phyloP scores from a whole-genome alignment of 2,329 filamentous ascomycete genomes.

The Arthrobotrys entomopaga region DNA sequence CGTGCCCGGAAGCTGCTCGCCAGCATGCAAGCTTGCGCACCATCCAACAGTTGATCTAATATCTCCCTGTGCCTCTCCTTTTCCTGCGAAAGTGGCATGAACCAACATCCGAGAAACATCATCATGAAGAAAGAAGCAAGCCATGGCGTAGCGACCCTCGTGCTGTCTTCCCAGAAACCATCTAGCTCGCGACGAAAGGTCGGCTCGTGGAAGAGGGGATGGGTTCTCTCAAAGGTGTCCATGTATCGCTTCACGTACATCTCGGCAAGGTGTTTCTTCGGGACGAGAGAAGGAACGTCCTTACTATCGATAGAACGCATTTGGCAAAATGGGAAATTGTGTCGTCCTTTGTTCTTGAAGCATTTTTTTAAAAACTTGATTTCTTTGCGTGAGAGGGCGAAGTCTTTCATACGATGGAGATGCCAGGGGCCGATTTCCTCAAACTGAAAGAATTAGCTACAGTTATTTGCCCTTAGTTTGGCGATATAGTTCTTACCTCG shows the following conservation, averaged over 20 bases:
- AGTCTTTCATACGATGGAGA: slow-evolving; percentile 39
- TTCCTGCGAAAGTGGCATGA: slow-evolving; percentile 32
- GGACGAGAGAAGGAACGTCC: slow-evolving; percentile 26
- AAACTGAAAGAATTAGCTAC: slow-evolving; percentile 20
- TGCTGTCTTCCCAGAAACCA: slow-evolving; percentile 36
- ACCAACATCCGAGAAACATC: slow-evolving; percentile 54
- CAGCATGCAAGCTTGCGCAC: slow-evolving; percentile 34
- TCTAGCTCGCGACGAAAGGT: slow-evolving; percentile 42
- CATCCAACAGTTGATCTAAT: slow-evolving; percentile 38
- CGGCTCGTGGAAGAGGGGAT: slow-evolving; percentile 47
- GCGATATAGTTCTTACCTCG: slow-evolving; percentile 18
- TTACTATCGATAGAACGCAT: slow-evolving; percentile 10
- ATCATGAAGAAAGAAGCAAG: slow-evolving; percentile 48
- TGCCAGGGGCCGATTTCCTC: slow-evolving; percentile 50
- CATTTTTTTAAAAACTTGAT: slow-evolving; percentile 45
- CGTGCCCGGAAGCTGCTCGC: slow-evolving; percentile 21
- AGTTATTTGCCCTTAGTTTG: neutral
- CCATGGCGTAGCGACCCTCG: slow-evolving; percentile 20
- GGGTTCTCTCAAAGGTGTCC: slow-evolving; percentile 44
- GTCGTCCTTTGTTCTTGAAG: slow-evolving; percentile 46
- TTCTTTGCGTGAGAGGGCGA: slow-evolving; percentile 34
- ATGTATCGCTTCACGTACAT: slow-evolving; percentile 43
- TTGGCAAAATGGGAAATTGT: slow-evolving; percentile 43
- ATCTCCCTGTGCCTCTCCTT: slow-evolving; percentile 25
- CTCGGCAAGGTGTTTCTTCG: slow-evolving; percentile 37